Evolutionary conservation across 768 basidiomycete species (phyloP).

Genomic region (Trametes cubensis): DNA sequence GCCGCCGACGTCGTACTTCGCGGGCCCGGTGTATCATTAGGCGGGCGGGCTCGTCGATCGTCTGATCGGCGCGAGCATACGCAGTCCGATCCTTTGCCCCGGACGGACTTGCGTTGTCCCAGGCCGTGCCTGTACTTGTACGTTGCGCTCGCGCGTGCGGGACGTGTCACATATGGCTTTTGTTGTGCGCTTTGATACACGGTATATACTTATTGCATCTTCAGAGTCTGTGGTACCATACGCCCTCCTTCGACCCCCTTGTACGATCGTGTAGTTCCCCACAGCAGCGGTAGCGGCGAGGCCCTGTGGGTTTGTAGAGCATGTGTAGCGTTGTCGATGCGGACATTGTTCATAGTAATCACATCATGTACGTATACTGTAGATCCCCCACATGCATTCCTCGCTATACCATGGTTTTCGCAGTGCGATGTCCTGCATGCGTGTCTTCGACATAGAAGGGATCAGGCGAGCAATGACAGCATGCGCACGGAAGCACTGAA

Average conservation of each 20-base stretch:
- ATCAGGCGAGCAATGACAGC: neutral
- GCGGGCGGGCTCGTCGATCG: neutral
- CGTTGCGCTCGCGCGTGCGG: neutral
- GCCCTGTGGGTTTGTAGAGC: neutral
- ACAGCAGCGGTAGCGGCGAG: neutral
- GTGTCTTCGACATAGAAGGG: neutral
- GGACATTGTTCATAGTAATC: slow-evolving; percentile 1
- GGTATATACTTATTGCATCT: slow-evolving; percentile 11
- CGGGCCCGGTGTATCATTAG: slow-evolving; percentile 15
- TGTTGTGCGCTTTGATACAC: neutral
- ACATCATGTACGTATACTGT: slow-evolving; percentile 5
- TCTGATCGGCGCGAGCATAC: neutral
- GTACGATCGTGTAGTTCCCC: neutral
- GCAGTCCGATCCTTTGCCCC: neutral
- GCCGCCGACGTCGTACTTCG: slow-evolving; percentile 17
- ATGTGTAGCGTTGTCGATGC: slow-evolving; percentile 9
- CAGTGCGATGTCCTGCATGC: neutral
- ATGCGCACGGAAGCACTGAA: neutral
- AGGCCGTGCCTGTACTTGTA: slow-evolving; percentile 7
- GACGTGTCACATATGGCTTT: neutral
- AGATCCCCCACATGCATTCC: slow-evolving; percentile 5
- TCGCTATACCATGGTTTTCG: neutral
- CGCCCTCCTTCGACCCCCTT: neutral
- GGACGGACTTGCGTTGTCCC: neutral
- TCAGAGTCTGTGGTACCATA: slow-evolving; percentile 4